Percentiles rank a stretch among this genome's conserved stretches.
Evolutionary conservation across 768 basidiomycete species (phyloP).

Genomic region (Lentinula raphanica): DNA sequence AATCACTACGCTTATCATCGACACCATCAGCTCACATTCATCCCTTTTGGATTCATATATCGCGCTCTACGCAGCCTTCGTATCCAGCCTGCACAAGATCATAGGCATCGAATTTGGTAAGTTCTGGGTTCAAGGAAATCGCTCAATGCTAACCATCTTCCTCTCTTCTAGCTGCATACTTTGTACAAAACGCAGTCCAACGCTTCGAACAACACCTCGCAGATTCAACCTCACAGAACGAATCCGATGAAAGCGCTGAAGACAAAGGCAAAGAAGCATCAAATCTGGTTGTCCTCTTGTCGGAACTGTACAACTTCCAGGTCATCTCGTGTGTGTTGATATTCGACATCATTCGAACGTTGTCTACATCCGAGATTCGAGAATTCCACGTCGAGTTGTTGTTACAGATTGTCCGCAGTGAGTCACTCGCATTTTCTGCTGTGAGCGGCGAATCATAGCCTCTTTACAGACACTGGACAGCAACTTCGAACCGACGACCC

Average conservation of each 20-base stretch:
- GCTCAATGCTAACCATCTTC: not conserved
- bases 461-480: constrained; percentile 75
- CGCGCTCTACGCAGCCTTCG: constrained; percentile 79
- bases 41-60: constrained; percentile 87
- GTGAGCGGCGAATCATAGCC: not conserved
- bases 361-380: constrained; percentile 58
- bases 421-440: constrained; percentile 17
- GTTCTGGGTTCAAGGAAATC: constrained; percentile 15
- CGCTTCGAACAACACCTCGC: constrained; percentile 59
- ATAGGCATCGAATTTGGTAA: constrained; percentile 86
- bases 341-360: constrained; percentile 80
- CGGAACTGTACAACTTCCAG: constrained; percentile 95
- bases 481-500: constrained; percentile 93
- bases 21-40: constrained; percentile 75
- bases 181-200: constrained; percentile 67
- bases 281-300: constrained; percentile 82
- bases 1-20: constrained; percentile 69
- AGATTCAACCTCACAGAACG: constrained; percentile 18
- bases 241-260: constrained; percentile 22
- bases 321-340: constrained; percentile 85
- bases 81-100: constrained; percentile 74
- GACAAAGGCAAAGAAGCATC: constrained; percentile 78
- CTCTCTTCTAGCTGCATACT: constrained; percentile 60
- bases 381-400: constrained; percentile 86
- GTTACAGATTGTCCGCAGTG: constrained; percentile 80